Evolutionary conservation across 2,329 filamentous ascomycete species (phyloP).

Genomic region (Mariannaea elegans): DNA sequence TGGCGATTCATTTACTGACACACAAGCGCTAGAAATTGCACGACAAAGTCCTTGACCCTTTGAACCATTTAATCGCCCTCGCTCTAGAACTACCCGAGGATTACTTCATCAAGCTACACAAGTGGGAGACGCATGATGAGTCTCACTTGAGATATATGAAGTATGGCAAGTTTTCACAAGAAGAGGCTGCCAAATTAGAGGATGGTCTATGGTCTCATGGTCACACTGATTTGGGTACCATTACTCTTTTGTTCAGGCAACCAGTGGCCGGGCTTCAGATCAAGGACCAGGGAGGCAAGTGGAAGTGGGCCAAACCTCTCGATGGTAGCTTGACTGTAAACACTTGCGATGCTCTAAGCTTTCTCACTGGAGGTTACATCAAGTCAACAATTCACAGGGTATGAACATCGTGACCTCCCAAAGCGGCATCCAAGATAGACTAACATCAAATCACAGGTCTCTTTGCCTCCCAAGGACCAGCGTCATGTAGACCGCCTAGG

Average conservation of each 20-base stretch:
- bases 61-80: constrained; percentile 68
- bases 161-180: constrained; percentile 58
- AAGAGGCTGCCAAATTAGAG: constrained; percentile 56
- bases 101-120: constrained; percentile 61
- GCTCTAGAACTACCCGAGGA: constrained; percentile 68
- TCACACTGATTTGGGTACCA: constrained; percentile 65
- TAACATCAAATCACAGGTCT: constrained; percentile 38
- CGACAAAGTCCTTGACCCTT: constrained; percentile 62
- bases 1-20: too few relatives aligned
- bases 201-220: constrained; percentile 55
- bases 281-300: constrained; percentile 54
- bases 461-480: constrained; percentile 51
- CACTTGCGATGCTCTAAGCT: constrained; percentile 57
- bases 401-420: neutral
- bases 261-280: constrained; percentile 67
- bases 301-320: constrained; percentile 61
- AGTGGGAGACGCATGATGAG: constrained; percentile 66
- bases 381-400: constrained; percentile 54
- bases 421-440: neutral
- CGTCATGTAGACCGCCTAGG: constrained; percentile 57
- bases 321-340: constrained; percentile 62
- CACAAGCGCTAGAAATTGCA: constrained; percentile 50
- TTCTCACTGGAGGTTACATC: constrained; percentile 57
- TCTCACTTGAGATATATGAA: constrained; percentile 72
- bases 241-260: constrained; percentile 67